Evolutionary conservation across 495 filamentous ascomycete species (phyloP).

Genomic region (Neurospora cerealis): DNA sequence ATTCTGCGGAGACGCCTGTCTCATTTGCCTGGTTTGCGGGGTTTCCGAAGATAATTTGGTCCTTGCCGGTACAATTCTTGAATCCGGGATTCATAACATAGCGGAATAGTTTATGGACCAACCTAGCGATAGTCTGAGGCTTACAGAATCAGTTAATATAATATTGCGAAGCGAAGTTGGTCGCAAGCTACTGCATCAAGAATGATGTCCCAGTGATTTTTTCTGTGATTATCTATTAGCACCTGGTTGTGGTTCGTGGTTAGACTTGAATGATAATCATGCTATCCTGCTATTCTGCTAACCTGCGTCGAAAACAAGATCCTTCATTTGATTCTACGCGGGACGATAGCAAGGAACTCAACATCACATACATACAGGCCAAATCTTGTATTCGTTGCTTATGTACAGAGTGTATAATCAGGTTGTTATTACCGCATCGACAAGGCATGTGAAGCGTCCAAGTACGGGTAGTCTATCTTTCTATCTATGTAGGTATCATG

Average conservation of each 20-base stretch:
- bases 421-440: not conserved
- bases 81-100: not conserved
- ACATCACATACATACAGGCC: not conserved
- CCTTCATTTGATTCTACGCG: not conserved
- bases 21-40: not conserved
- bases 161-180: not conserved
- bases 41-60: not conserved
- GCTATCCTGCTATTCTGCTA: not conserved
- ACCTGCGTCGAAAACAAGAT: not conserved
- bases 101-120: not conserved
- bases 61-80: not conserved
- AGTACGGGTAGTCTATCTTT: not conserved
- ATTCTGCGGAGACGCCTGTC: not conserved
- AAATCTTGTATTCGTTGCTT: not conserved
- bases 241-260: not conserved
- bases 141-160: not conserved
- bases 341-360: not conserved
- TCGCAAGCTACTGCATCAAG: not conserved
- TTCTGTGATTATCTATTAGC: not conserved
- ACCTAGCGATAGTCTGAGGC: not conserved
- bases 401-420: not conserved
- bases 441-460: not conserved
- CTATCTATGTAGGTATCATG: not conserved
- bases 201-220: not conserved
- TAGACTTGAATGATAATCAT: not conserved